Percentiles rank a stretch among this genome's conserved stretches.
These are phyloP conservation scores for Chalciporus piperatus DNA, from an alignment of 768 basidiomycete species.

Conservation along the genomic window DNA sequence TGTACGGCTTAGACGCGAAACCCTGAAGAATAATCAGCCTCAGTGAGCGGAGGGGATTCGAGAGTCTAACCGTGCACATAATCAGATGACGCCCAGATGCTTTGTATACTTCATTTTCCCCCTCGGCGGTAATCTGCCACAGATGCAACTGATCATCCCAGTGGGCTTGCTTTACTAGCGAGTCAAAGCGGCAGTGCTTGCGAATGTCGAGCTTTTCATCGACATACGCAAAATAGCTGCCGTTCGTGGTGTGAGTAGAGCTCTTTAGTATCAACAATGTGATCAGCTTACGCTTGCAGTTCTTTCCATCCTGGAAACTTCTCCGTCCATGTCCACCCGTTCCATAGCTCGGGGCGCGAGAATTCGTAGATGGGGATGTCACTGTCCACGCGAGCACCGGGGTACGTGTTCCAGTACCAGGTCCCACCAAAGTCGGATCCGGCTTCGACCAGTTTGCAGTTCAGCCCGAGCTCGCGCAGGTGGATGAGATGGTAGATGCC, in stretches of 20 bases:
- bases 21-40: not conserved
- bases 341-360: conserved; percentile 9
- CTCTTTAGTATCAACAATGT: too few relatives aligned
- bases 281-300: conserved; percentile 8
- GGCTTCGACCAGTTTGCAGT: conserved; percentile 11
- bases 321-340: conserved; percentile 15
- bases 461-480: conserved; percentile 7
- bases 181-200: conserved; percentile 13
- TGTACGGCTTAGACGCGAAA: conserved; percentile 5
- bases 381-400: conserved; percentile 12
- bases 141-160: conserved; percentile 14
- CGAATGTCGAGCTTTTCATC: conserved; percentile 10
- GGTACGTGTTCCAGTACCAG: conserved; percentile 18
- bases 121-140: conserved; percentile 11
- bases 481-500: conserved; percentile 11
- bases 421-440: conserved; percentile 14
- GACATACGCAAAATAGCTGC: conserved; percentile 5
- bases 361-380: conserved; percentile 10
- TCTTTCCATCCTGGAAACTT: conserved; percentile 8
- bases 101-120: conserved; percentile 1
- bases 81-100: conserved; percentile 6
- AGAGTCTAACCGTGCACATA: conserved; percentile 7
- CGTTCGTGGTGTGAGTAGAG: too few relatives aligned
- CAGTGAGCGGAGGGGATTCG: not conserved
- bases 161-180: conserved; percentile 7